phyloP scores from a whole-genome alignment of 75 land plant genomes.

The Ceratopteris richardii region DNA sequence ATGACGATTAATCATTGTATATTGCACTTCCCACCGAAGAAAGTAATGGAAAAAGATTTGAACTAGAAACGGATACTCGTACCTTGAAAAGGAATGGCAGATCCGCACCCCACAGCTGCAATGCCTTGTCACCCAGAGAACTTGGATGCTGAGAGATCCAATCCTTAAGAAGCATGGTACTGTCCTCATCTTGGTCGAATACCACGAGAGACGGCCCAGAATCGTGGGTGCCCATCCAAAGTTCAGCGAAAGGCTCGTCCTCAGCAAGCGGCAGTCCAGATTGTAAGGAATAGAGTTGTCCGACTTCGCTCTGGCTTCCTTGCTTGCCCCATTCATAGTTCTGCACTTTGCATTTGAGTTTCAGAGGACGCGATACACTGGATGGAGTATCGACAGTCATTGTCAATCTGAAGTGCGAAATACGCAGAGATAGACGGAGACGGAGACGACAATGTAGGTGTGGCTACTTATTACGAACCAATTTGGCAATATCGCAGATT shows the following conservation, averaged over 20 bases:
- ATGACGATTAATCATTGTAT: background rate
- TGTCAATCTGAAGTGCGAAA: background rate
- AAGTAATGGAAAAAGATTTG: background rate
- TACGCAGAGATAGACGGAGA: background rate
- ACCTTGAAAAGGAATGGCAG: constrained; percentile 96
- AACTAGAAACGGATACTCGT: background rate
- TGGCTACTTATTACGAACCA: no score
- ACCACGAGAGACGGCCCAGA: constrained; percentile 64
- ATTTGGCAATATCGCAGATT: no score
- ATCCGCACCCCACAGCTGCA: constrained; percentile 57
- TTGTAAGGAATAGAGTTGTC: constrained; percentile 36
- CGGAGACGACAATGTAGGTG: no score
- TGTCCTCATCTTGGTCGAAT: background rate
- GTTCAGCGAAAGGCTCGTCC: constrained; percentile 77
- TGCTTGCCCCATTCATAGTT: constrained; percentile 79
- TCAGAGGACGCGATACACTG: no score
- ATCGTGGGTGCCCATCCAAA: constrained; percentile 94
- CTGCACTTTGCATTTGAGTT: constrained; percentile 58
- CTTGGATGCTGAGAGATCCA: constrained; percentile 57
- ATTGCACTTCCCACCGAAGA: background rate
- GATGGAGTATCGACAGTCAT: background rate
- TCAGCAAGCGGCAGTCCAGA: constrained; percentile 25
- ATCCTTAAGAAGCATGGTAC: constrained; percentile 28
- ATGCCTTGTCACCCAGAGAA: constrained; percentile 59
- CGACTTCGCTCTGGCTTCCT: constrained; percentile 51